These are phyloP conservation scores for Talaromyces adpressus DNA, from an alignment of 495 filamentous ascomycete genomes.

Conservation along the genomic window DNA sequence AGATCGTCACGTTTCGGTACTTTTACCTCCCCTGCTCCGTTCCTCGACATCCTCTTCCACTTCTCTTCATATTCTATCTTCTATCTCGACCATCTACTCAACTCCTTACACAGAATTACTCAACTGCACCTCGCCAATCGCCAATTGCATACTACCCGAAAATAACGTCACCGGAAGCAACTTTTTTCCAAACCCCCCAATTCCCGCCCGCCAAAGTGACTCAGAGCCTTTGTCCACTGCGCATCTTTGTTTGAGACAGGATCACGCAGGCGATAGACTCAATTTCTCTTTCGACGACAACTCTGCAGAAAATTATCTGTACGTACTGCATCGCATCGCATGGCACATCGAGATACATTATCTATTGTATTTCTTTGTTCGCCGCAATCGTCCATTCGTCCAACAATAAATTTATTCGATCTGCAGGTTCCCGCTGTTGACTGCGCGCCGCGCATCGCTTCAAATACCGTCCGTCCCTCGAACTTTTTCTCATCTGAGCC, in stretches of 20 bases:
- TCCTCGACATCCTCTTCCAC: neutral
- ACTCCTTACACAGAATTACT: neutral
- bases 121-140: neutral
- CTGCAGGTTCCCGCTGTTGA: constrained; percentile 6
- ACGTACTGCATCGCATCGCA: neutral
- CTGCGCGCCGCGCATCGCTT: constrained; percentile 3
- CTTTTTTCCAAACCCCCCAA: neutral
- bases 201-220: neutral
- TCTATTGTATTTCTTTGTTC: neutral
- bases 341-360: neutral
- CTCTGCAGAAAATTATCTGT: neutral
- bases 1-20: constrained; percentile 3
- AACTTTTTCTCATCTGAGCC: neutral
- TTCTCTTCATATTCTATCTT: neutral
- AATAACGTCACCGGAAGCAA: constrained; percentile 1
- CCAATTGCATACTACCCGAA: neutral
- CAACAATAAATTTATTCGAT: constrained; percentile 1
- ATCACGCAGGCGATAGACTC: neutral
- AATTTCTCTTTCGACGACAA: neutral
- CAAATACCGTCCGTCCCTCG: neutral
- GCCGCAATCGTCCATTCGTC: neutral
- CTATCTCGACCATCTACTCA: neutral
- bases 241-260: neutral
- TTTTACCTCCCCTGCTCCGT: neutral
- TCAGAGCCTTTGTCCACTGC: neutral